Evolutionary conservation across 2,329 filamentous ascomycete species (phyloP), one percentile per base, ranked within the genome.

Genomic region (Talaromyces funiculosus): DNA sequence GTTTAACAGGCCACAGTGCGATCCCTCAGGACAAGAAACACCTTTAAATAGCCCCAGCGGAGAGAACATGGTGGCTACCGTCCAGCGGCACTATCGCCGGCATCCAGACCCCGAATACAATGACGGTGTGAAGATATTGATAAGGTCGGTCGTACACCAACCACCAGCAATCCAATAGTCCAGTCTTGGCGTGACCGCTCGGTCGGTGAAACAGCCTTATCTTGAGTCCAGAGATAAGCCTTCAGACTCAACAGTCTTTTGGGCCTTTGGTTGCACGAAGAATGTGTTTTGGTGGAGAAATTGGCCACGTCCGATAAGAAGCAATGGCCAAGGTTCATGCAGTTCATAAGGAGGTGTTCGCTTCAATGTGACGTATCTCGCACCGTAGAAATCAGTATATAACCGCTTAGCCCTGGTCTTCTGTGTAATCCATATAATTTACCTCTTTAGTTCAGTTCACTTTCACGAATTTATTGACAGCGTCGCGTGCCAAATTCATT

Each of bases 11-110:
- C 71, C 67, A 71, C 85, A 87, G 61, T 72, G 64, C 29, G 72
- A 67, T 14, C 77, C 77, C 63, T 78, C 75, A 8, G 84, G 84
- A 69, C 84, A 87, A 29, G 74, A 66, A 43, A 83, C 72, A 43
- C 73, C 72, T 61, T 78, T 80, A 73, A 85, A 84, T 7, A 83
- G 71, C n/a, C 80, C 82, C 12, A 80, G 75, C n/a, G 81, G 74
- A 26, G 79, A 70, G 69, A 85, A 85, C 82, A 84, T 84, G 42
- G 59, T 73, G 61, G n/a, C n/a, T 33, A 33, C n/a, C 29, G 18
- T 51, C 33, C 8, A 20, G 29, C 29, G 9, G 10, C 2, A 29
- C 29, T n/a, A 18, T 16, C 35, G 35, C 35, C 47, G n/a, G 45
- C 45, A 26, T 24, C 5, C 22, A 45, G 43, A 49, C 4, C 18